Conservation (phyloP, 495 filamentous ascomycete genomes). For the Platismatia glauca region DNA sequence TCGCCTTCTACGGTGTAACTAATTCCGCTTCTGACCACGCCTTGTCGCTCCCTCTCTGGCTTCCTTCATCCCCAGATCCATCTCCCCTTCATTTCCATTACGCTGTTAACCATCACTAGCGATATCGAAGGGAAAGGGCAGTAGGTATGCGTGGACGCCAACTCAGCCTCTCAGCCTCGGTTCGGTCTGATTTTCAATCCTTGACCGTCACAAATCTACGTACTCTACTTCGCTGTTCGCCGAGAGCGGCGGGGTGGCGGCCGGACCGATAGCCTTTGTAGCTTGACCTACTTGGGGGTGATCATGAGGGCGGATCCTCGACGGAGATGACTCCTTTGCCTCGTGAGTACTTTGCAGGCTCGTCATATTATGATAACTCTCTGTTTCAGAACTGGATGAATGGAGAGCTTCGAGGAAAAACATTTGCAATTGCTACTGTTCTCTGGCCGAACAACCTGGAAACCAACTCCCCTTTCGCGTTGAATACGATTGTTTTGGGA, state of each 20-base stretch:
- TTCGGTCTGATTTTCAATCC: background rate
- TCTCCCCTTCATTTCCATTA: background rate
- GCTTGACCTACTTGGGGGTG: too few species aligned
- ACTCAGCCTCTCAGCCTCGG: background rate
- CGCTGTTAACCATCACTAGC: background rate
- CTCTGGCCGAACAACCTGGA: too few species aligned
- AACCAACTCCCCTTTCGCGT: too few species aligned
- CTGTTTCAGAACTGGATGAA: too few species aligned
- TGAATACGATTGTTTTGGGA: too few species aligned
- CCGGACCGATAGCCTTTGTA: background rate
- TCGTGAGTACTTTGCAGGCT: background rate
- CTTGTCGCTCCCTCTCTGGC: background rate
- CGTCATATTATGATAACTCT: too few species aligned
- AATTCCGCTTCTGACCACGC: background rate
- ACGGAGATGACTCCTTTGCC: background rate
- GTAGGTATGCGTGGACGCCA: too few species aligned
- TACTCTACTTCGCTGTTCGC: background rate
- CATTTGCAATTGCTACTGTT: too few species aligned
- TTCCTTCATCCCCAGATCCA: background rate
- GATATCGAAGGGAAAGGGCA: background rate
- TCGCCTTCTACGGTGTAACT: background rate
- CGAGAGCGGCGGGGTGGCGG: too few species aligned
- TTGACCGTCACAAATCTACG: too few species aligned
- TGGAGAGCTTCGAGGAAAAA: too few species aligned
- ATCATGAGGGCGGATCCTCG: background rate